A percentile compares a stretch with the other conserved stretches of the same genome.
phyloP scores from a whole-genome alignment of 2,329 filamentous ascomycete species.

The Pseudomassariella vexata region DNA sequence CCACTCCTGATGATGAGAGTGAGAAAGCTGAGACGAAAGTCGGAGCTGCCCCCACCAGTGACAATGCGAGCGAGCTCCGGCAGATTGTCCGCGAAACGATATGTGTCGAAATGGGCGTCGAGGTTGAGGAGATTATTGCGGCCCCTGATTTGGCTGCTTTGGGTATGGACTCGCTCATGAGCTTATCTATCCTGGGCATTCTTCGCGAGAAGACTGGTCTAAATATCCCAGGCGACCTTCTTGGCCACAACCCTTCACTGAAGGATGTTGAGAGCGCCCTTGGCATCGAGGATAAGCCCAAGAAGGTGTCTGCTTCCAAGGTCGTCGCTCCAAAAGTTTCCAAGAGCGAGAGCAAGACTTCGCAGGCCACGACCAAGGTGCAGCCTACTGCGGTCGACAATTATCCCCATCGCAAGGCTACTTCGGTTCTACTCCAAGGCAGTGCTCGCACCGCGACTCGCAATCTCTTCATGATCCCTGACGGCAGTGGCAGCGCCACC shows the following conservation, averaged over 20 bases:
- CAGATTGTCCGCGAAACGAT: slow-evolving; percentile 58
- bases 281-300: slow-evolving; percentile 40
- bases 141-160: slow-evolving; percentile 49
- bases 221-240: slow-evolving; percentile 52
- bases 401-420: slow-evolving; percentile 45
- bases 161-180: slow-evolving; percentile 56
- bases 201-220: slow-evolving; percentile 49
- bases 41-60: slow-evolving; percentile 27
- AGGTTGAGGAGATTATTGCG: slow-evolving; percentile 54
- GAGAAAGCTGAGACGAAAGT: slow-evolving; percentile 42
- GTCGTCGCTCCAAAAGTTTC: slow-evolving; percentile 18
- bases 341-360: slow-evolving; percentile 40
- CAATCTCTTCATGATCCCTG: slow-evolving; percentile 48
- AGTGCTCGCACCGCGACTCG: slow-evolving; percentile 40
- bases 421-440: slow-evolving; percentile 40
- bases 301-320: slow-evolving; percentile 22
- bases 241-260: slow-evolving; percentile 56
- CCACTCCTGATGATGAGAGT: slow-evolving; percentile 47
- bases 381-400: slow-evolving; percentile 30
- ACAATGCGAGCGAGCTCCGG: slow-evolving; percentile 38
- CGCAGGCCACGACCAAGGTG: slow-evolving; percentile 12
- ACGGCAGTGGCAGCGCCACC: slow-evolving; percentile 56
- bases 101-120: slow-evolving; percentile 67
- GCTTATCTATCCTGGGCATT: slow-evolving; percentile 47
- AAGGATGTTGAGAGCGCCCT: slow-evolving; percentile 61